These are phyloP conservation scores for Capsicum rhomboideum DNA, from an alignment of 257 asterid genomes.

Conservation along the genomic window DNA sequence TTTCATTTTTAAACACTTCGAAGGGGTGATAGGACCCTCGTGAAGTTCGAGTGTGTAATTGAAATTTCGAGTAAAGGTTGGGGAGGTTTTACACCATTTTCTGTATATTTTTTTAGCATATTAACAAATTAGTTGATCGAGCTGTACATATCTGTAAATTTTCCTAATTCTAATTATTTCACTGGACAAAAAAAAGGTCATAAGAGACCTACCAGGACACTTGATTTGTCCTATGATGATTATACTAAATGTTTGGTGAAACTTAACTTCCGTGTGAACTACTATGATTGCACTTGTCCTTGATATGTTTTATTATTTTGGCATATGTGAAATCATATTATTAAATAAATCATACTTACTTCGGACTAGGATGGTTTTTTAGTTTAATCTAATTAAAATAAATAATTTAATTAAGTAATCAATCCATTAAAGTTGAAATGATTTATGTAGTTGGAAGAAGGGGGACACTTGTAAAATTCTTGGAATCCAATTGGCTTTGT, in stretches of 20 bases:
- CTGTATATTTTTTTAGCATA: too few species aligned
- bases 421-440: not conserved
- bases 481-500: not conserved
- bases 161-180: not conserved
- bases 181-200: not conserved
- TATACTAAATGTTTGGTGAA: not conserved
- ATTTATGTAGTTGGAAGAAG: not conserved
- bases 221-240: not conserved
- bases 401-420: not conserved
- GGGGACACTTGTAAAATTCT: not conserved
- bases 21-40: too few species aligned
- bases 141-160: not conserved
- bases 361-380: not conserved
- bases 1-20: too few species aligned
- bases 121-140: not conserved
- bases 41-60: too few species aligned
- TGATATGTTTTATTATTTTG: not conserved
- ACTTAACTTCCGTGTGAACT: not conserved
- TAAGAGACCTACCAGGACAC: not conserved
- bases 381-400: not conserved
- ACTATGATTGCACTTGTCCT: not conserved
- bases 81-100: too few species aligned
- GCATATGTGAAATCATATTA: not conserved
- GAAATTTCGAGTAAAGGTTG: too few species aligned
- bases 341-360: not conserved